Evolutionary conservation across 2,329 filamentous ascomycete genomes (phyloP).

Genomic region (Hymenoscyphus scutula): DNA sequence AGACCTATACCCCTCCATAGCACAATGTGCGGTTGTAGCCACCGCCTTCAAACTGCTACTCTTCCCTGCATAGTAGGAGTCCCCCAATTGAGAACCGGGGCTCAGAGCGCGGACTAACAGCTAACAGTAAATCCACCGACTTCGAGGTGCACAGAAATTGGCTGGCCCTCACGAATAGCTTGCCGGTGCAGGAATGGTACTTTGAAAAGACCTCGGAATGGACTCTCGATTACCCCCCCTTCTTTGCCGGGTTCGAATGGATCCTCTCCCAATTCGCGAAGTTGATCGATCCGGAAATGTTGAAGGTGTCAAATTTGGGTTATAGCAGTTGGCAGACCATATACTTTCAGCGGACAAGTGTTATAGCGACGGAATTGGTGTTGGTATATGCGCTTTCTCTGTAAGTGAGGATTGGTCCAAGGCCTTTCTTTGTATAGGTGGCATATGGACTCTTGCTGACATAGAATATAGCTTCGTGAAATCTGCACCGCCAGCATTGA

Average conservation of each 20-base stretch:
- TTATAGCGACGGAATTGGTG: conserved; percentile 81
- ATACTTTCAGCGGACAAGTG: conserved; percentile 88
- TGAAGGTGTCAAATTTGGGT: conserved; percentile 74
- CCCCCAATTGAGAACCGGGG: background rate
- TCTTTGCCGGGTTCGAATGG: conserved; percentile 98
- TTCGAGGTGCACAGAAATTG: conserved; percentile 99
- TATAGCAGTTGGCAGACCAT: conserved; percentile 93
- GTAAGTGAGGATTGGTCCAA: conserved; percentile 44
- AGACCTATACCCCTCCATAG: conserved; percentile 80
- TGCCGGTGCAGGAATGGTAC: conserved; percentile 89
- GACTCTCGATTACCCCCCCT: conserved; percentile 98
- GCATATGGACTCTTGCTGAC: conserved; percentile 26
- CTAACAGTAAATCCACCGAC: conserved; percentile 87
- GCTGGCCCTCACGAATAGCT: conserved; percentile 90
- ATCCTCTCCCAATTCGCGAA: conserved; percentile 76
- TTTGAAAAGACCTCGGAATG: conserved; percentile 98
- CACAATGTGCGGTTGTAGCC: conserved; percentile 82
- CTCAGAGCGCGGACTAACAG: conserved; percentile 16
- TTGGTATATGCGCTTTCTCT: conserved; percentile 78
- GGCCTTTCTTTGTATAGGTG: background rate
- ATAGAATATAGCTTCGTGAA: conserved; percentile 63
- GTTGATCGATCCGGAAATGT: conserved; percentile 76
- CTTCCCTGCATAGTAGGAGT: conserved; percentile 89
- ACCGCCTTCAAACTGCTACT: conserved; percentile 88
- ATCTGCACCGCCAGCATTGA: conserved; percentile 62